Conservation (phyloP, 116 monocot genomes). For the Posidonia oceanica region DNA sequence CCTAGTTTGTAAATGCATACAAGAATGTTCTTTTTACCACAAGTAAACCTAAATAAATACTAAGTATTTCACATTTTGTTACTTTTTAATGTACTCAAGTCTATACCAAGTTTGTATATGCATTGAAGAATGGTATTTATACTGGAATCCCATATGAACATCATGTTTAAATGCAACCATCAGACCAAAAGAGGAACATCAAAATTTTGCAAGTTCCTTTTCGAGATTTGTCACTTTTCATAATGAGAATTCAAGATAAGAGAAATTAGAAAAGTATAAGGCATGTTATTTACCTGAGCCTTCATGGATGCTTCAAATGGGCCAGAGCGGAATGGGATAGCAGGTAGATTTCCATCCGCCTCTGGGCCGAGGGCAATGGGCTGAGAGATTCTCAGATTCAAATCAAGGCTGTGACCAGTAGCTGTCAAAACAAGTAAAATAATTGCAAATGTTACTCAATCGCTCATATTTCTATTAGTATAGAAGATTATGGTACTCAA, state of each 20-base stretch:
- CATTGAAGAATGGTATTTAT: no score
- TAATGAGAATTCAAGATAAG: not conserved
- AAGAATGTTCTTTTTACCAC: no score
- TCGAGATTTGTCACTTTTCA: no score
- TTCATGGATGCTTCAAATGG: constrained; percentile 20
- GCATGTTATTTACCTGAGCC: constrained; percentile 15
- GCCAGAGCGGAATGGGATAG: constrained; percentile 21
- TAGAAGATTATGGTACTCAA: not conserved
- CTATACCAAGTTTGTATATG: no score
- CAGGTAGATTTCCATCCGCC: constrained; percentile 10
- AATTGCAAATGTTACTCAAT: not conserved
- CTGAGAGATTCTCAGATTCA: constrained; percentile 70
- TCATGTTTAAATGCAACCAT: no score
- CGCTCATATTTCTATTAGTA: not conserved
- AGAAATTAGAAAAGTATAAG: not conserved
- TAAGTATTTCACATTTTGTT: no score
- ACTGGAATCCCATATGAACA: no score
- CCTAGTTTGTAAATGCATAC: no score
- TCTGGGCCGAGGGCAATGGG: constrained; percentile 34
- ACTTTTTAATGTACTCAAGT: no score
- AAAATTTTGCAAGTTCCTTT: no score
- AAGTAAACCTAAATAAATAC: no score
- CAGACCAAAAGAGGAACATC: no score
- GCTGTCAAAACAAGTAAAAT: constrained; percentile 8
- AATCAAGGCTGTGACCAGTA: constrained; percentile 34